Conservation (phyloP, 495 filamentous ascomycete species). For the Xanthoparmelia taractica region DNA sequence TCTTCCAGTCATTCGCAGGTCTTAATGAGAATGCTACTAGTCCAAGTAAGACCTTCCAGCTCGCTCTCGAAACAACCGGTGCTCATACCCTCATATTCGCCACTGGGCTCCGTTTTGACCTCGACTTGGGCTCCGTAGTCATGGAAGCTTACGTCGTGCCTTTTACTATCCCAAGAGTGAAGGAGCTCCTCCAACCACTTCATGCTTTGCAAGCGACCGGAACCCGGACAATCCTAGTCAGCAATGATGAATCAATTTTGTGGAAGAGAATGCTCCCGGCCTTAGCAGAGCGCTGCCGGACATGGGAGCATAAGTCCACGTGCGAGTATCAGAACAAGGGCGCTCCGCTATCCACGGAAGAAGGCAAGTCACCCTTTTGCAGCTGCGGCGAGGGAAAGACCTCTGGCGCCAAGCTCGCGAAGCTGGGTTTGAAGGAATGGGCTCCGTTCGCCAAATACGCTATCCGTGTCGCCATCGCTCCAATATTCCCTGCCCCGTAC, state of each 20-base stretch:
- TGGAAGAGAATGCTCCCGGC: constrained; percentile 46
- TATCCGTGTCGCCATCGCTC: constrained; percentile 32
- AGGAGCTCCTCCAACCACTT: constrained; percentile 30
- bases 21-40: constrained; percentile 25
- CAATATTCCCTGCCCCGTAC: constrained; percentile 30
- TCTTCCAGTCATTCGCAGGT: constrained; percentile 41
- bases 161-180: constrained; percentile 29
- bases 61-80: constrained; percentile 3
- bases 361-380: constrained; percentile 27
- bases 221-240: constrained; percentile 30
- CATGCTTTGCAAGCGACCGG: constrained; percentile 24
- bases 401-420: constrained; percentile 24
- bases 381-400: constrained; percentile 33
- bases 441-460: constrained; percentile 24
- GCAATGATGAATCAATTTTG: constrained; percentile 38
- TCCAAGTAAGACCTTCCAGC: constrained; percentile 11
- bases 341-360: constrained; percentile 30
- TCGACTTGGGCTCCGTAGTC: constrained; percentile 36
- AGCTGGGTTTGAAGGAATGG: constrained; percentile 27
- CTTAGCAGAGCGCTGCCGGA: constrained; percentile 47
- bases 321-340: constrained; percentile 43
- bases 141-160: constrained; percentile 45
- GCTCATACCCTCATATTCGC: constrained; percentile 38
- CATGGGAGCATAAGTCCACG: constrained; percentile 39
- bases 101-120: constrained; percentile 36